phyloP scores from a whole-genome alignment of 176 grass and related monocot genomes.

The Puya raimondii region DNA sequence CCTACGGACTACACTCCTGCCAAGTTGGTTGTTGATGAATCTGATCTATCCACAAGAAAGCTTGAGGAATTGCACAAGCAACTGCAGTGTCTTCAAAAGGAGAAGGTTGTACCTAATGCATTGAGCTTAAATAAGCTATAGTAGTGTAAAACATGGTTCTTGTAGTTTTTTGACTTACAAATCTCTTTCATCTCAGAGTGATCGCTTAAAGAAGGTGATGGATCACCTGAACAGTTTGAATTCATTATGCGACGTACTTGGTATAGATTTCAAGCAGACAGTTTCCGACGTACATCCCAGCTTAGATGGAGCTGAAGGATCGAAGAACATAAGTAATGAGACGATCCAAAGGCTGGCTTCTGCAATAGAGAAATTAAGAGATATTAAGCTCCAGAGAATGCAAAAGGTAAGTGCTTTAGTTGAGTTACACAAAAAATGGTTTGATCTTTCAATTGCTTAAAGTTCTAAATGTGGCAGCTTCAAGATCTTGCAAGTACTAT shows the following conservation, averaged over 20 bases:
- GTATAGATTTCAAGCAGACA: slow-evolving; percentile 64
- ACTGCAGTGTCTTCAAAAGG: slow-evolving; percentile 54
- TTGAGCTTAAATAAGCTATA: not conserved
- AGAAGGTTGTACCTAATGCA: slow-evolving; percentile 41
- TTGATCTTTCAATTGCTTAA: not conserved
- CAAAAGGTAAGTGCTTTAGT: not conserved
- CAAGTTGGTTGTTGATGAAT: slow-evolving; percentile 42
- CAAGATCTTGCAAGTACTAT: slow-evolving; percentile 74
- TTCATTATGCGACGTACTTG: slow-evolving; percentile 67
- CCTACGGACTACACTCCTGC: slow-evolving; percentile 29
- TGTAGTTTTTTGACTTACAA: not conserved
- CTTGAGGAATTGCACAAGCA: slow-evolving; percentile 54
- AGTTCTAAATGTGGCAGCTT: slow-evolving; percentile 38
- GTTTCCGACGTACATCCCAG: slow-evolving; percentile 76
- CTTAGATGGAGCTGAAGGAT: slow-evolving; percentile 58
- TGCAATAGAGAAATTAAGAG: slow-evolving; percentile 68
- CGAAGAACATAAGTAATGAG: slow-evolving; percentile 72
- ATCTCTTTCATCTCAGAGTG: not conserved
- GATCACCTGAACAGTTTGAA: slow-evolving; percentile 83
- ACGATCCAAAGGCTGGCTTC: slow-evolving; percentile 75
- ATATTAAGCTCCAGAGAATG: not conserved
- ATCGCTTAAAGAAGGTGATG: slow-evolving; percentile 44
- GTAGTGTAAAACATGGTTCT: not conserved
- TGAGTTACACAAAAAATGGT: not conserved
- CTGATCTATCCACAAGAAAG: slow-evolving; percentile 56